Conservation (phyloP, 75 land plant genomes). For the Larix kaempferi region DNA sequence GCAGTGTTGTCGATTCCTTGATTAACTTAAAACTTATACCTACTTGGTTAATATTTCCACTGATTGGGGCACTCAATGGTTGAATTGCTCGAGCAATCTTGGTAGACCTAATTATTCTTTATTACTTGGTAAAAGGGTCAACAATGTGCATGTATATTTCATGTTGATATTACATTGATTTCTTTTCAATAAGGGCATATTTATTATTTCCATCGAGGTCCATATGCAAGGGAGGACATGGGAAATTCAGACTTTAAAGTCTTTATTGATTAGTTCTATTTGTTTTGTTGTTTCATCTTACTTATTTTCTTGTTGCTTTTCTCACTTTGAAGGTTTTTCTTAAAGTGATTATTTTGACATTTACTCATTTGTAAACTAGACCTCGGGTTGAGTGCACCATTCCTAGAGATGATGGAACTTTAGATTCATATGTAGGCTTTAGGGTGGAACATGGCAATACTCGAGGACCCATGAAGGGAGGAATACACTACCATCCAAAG, state of each 20-base stretch:
- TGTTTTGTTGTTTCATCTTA: too few species aligned
- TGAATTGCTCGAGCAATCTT: background rate
- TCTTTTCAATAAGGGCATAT: constrained; percentile 7
- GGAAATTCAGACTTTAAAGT: background rate
- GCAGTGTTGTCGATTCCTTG: background rate
- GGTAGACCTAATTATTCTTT: constrained; percentile 4
- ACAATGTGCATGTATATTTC: background rate
- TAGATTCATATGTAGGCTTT: too few species aligned
- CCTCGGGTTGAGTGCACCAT: too few species aligned
- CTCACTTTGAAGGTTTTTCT: too few species aligned
- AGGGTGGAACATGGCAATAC: too few species aligned
- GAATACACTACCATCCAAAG: too few species aligned
- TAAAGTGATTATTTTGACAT: too few species aligned
- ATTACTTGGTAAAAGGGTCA: constrained; percentile 7
- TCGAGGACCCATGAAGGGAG: too few species aligned
- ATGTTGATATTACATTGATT: constrained; percentile 8
- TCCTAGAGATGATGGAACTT: too few species aligned
- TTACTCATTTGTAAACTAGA: too few species aligned
- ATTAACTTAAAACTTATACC: background rate
- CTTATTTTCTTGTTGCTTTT: too few species aligned
- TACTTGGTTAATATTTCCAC: background rate
- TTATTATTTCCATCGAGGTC: constrained; percentile 3
- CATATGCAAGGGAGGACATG: background rate
- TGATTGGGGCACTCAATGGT: background rate
- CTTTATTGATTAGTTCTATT: constrained; percentile 4